Evolutionary conservation across 2,329 filamentous ascomycete species (phyloP), one percentile per base, ranked within the genome.

Genomic region (Mariannaea sp.): DNA sequence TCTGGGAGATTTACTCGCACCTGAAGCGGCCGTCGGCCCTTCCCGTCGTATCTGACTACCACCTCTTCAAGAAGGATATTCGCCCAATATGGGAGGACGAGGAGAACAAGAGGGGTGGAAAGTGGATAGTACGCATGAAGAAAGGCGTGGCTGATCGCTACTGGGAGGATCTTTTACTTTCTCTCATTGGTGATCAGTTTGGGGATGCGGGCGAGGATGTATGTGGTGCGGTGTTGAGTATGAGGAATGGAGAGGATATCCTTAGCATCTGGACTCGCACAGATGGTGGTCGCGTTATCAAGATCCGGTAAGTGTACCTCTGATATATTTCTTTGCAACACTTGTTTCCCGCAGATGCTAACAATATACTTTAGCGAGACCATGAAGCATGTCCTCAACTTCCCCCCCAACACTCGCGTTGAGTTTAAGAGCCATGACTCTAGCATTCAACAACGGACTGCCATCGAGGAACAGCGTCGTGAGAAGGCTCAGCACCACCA

Each of bases 41-140:
- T 53, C 93, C 93, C 6, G 87, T 93, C 4, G 93, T 97, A 24
- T 97, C 92, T 19, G 94, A 99, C 74, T 99, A 97, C 70, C 94
- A 99, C 71, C 87, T 99, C 55, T 99, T 99, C 80, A 96, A 94
- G 75, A 92, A 94, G 69, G 93, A 92, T 49, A 92, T 99, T 57
- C 86, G 94, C 56, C 94, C 94, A 17, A 94, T 99, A 65, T 99
- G 94, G 94, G 94, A 99, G 73, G 94, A 99, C 65, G 92, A 96
- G 40, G 91, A 95, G 71, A 99, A 99, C 76, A 94, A 91, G 73
- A 88, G 87, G 63, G 94, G 94, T 49, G 94, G 94, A 45, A 99
- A 99, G 77, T 99, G 93, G 93, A 92, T 97, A 61, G 87, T 99
- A 71, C 84, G 93, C 61, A 78, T 99, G 70, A 97, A 96, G 83